Conservation (phyloP, 768 basidiomycete genomes). For the Pleurotus djamor region DNA sequence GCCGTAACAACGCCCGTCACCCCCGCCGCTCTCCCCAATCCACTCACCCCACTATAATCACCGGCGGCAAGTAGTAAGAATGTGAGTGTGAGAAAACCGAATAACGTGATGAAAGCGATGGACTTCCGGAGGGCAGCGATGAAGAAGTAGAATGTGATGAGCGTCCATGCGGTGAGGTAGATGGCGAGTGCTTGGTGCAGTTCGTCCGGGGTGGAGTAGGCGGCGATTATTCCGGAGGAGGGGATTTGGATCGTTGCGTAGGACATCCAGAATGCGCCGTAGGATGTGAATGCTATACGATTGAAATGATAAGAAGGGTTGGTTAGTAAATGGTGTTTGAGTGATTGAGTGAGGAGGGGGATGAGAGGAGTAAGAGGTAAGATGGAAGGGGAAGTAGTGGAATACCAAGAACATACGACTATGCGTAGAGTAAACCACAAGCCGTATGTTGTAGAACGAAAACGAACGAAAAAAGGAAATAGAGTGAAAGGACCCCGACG, state of each 20-base stretch:
- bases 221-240: conserved; percentile 48
- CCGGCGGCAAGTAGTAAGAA: conserved; percentile 41
- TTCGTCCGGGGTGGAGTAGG: conserved; percentile 42
- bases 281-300: conserved; percentile 61
- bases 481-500: too few relatives aligned
- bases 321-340: too few relatives aligned
- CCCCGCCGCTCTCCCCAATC: conserved; percentile 39
- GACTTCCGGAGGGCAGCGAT: conserved; percentile 36
- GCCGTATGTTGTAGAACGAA: too few relatives aligned
- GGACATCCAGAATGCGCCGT: conserved; percentile 81
- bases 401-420: too few relatives aligned
- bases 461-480: too few relatives aligned
- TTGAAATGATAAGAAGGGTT: not conserved
- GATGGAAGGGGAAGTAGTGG: too few relatives aligned
- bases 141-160: conserved; percentile 61
- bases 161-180: conserved; percentile 65
- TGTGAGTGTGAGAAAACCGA: conserved; percentile 34
- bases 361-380: not conserved
- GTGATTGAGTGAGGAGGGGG: too few relatives aligned
- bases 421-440: too few relatives aligned
- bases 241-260: conserved; percentile 70
- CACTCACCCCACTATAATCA: conserved; percentile 28
- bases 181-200: conserved; percentile 61
- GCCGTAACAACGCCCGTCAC: conserved; percentile 42
- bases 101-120: conserved; percentile 34